Conservation (phyloP, 805 yeast genomes). For the Monosporozyma aquatica region DNA sequence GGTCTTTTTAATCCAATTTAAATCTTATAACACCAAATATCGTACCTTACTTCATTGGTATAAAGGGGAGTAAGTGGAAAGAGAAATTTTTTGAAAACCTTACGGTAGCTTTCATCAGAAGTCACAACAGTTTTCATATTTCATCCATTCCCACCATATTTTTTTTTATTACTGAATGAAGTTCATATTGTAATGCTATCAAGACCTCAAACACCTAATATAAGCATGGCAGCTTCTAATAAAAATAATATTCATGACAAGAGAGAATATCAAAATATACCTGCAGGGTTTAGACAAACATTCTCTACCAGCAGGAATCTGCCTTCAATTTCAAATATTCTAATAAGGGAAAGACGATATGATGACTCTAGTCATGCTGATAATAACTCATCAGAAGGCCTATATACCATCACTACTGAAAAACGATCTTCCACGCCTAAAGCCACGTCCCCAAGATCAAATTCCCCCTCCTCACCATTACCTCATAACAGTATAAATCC, state of each 20-base stretch:
- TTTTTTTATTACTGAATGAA: not conserved
- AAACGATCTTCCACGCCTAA: too few relatives aligned
- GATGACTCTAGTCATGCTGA: not conserved
- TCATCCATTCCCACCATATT: not conserved
- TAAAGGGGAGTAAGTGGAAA: not conserved
- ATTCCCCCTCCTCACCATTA: not conserved
- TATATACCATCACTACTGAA: not conserved
- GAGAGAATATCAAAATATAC: not conserved
- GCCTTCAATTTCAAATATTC: not conserved
- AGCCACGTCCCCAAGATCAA: not conserved
- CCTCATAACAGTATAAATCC: not conserved
- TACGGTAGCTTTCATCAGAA: not conserved
- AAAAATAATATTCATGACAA: not conserved
- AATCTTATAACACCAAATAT: not conserved
- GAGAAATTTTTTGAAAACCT: not conserved
- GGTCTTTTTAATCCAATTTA: not conserved
- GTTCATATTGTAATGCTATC: not conserved
- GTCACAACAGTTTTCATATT: not conserved
- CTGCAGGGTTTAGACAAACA: not conserved
- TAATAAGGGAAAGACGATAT: not conserved
- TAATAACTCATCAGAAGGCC: not conserved
- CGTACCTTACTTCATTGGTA: not conserved
- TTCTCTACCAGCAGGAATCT: not conserved
- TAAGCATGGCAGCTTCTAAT: not conserved
- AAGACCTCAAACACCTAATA: not conserved